Percentiles rank a stretch among this genome's conserved stretches.
Evolutionary conservation across 257 asterid species (phyloP).

Genomic region (Cordia subcordata): DNA sequence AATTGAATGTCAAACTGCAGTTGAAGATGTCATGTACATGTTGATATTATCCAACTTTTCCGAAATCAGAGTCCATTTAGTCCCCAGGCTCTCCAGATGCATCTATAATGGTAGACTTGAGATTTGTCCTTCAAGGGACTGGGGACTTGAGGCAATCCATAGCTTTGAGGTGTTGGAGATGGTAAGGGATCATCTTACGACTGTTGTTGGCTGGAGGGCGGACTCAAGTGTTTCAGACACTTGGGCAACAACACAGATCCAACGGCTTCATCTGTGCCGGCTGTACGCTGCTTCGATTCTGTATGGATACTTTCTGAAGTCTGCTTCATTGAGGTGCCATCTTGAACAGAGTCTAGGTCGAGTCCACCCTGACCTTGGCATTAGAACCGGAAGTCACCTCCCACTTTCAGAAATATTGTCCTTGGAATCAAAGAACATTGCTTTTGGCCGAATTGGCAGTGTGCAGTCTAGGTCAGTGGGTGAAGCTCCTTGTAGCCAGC

Average conservation of each 20-base stretch:
- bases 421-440: constrained; percentile 27
- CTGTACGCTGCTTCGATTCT: constrained; percentile 60
- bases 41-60: constrained; percentile 47
- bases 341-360: constrained; percentile 46
- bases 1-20: constrained; percentile 51
- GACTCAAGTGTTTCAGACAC: constrained; percentile 41
- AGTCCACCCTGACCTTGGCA: constrained; percentile 16
- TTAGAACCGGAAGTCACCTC: constrained; percentile 11
- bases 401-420: constrained; percentile 26
- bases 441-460: constrained; percentile 23
- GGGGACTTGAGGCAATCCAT: constrained; percentile 88
- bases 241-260: constrained; percentile 53
- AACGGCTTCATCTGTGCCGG: constrained; percentile 43
- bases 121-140: constrained; percentile 71
- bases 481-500: constrained; percentile 20
- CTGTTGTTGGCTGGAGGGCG: constrained; percentile 44
- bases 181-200: constrained; percentile 63
- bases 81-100: constrained; percentile 76
- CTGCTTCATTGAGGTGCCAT: constrained; percentile 60
- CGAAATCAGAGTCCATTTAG: constrained; percentile 58
- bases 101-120: constrained; percentile 64
- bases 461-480: constrained; percentile 25
- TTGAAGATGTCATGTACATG: constrained; percentile 73
- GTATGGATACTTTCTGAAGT: constrained; percentile 76
- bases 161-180: constrained; percentile 57